A percentile compares a stretch with the other conserved stretches of the same genome.
phyloP scores from a whole-genome alignment of 2,329 filamentous ascomycete species.

The Trichoderma cornu-damae region DNA sequence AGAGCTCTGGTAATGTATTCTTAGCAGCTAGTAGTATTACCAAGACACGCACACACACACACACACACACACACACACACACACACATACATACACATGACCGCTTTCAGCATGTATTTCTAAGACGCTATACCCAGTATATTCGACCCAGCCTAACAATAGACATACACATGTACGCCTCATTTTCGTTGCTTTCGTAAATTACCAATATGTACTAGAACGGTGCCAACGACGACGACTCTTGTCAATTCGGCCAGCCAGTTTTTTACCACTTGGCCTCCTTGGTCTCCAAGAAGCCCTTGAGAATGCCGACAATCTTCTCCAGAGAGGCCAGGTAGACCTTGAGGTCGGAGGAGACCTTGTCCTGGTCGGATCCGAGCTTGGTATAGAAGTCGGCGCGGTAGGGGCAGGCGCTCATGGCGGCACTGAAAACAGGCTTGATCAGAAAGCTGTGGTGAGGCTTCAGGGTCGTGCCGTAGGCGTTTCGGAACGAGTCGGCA shows the following conservation, averaged over 20 bases:
- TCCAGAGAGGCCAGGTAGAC: conserved; percentile 73
- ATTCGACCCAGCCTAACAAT: conserved; percentile 4
- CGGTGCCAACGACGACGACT: background rate
- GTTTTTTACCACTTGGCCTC: conserved; percentile 52
- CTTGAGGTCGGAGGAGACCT: conserved; percentile 60
- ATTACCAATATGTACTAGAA: conserved; percentile 10
- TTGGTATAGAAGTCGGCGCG: conserved; percentile 89
- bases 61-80: too few species aligned
- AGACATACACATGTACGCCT: conserved; percentile 1
- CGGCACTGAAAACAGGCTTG: conserved; percentile 87
- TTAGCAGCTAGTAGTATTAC: too few species aligned
- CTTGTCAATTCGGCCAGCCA: background rate
- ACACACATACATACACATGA: too few species aligned
- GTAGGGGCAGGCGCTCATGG: conserved; percentile 91
- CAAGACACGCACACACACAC: too few species aligned
- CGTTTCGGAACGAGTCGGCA: conserved; percentile 74
- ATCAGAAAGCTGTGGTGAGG: conserved; percentile 83
- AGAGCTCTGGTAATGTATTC: too few species aligned
- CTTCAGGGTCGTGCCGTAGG: conserved; percentile 84
- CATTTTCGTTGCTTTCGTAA: conserved; percentile 5
- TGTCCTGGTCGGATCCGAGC: conserved; percentile 62
- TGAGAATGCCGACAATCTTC: conserved; percentile 71
- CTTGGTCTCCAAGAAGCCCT: conserved; percentile 51
- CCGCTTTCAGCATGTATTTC: background rate
- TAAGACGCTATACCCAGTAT: conserved; percentile 10